phyloP scores from a whole-genome alignment of 176 grass and related monocot species.

The Rhynchospora breviuscula region DNA sequence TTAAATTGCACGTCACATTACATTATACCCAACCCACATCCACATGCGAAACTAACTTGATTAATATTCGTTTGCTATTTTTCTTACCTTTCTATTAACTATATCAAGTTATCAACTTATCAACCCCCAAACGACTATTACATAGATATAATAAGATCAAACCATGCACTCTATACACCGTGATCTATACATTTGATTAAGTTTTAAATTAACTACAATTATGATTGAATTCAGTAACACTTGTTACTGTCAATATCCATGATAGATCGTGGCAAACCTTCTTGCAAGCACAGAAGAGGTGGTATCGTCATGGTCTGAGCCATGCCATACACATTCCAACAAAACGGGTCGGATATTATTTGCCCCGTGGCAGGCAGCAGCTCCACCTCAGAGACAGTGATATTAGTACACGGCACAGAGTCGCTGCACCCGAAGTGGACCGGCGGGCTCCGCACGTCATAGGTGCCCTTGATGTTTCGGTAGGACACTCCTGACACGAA shows the following conservation, averaged over 20 bases:
- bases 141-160: background rate
- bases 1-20: too few relatives aligned
- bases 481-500: conserved; percentile 63
- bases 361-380: conserved; percentile 46
- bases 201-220: background rate
- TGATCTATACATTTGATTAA: background rate
- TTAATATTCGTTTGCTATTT: conserved; percentile 3
- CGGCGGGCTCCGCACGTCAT: conserved; percentile 60
- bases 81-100: conserved; percentile 4
- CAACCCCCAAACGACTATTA: background rate
- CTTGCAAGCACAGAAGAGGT: conserved; percentile 47
- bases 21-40: too few relatives aligned
- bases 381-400: conserved; percentile 73
- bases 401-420: conserved; percentile 84
- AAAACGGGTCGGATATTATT: conserved; percentile 49
- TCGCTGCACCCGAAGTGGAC: conserved; percentile 94
- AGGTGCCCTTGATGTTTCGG: conserved; percentile 68
- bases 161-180: background rate
- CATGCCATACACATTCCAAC: conserved; percentile 79
- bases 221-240: conserved; percentile 42
- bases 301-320: conserved; percentile 51
- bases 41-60: background rate
- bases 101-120: background rate
- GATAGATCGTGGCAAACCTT: conserved; percentile 37
- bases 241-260: conserved; percentile 24